These are phyloP conservation scores for Mycena vulgaris DNA, from an alignment of 768 basidiomycete genomes.

Conservation along the genomic window DNA sequence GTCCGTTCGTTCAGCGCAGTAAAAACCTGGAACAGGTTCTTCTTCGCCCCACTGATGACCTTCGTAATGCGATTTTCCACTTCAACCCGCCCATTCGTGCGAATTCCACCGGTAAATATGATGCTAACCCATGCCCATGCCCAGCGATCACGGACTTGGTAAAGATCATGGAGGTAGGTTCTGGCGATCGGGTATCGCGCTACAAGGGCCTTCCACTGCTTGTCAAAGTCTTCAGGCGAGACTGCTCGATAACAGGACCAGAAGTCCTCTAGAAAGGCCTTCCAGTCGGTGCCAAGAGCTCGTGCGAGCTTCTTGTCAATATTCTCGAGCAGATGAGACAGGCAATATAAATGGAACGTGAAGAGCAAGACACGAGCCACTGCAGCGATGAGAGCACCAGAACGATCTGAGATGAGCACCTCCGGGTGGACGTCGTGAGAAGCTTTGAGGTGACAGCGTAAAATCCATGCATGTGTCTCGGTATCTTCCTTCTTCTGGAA, in stretches of 20 bases:
- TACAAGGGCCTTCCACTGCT: constrained; percentile 37
- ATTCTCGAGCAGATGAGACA: constrained; percentile 50
- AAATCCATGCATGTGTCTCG: constrained; percentile 40
- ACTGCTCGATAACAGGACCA: constrained; percentile 48
- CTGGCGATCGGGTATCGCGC: constrained; percentile 33
- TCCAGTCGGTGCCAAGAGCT: constrained; percentile 41
- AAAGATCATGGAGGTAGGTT: constrained; percentile 49
- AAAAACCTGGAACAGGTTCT: constrained; percentile 42
- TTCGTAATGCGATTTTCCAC: constrained; percentile 50
- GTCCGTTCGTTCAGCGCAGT: constrained; percentile 45
- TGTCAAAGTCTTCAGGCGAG: constrained; percentile 50
- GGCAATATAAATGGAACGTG: neutral
- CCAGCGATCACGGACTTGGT: constrained; percentile 49
- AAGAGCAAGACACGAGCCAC: neutral
- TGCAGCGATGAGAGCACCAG: neutral
- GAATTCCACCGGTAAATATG: constrained; percentile 43
- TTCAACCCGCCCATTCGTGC: constrained; percentile 48
- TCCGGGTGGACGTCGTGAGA: constrained; percentile 36
- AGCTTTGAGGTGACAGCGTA: constrained; percentile 45
- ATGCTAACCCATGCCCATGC: constrained; percentile 51
- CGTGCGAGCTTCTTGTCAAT: constrained; percentile 43
- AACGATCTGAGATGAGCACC: constrained; percentile 44
- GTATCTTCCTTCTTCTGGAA: constrained; percentile 45
- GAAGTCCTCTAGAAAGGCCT: constrained; percentile 45
- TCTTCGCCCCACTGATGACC: constrained; percentile 43